Percentiles rank a stretch among this genome's conserved stretches.
These are phyloP conservation scores for Solanum rostratum DNA, from an alignment of 257 asterid genomes.

Conservation along the genomic window DNA sequence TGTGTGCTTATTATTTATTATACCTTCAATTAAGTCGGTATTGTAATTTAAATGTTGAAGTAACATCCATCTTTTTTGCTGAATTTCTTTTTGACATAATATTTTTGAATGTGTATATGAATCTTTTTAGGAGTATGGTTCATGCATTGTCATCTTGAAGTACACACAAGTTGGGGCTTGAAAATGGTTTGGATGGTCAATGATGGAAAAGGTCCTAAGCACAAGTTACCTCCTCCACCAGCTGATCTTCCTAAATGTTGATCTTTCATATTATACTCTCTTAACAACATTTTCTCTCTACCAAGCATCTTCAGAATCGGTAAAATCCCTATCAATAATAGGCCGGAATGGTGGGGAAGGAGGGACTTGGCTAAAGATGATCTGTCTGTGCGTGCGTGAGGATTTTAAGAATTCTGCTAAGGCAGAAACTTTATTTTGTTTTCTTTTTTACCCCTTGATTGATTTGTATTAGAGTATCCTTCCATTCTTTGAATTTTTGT, in stretches of 20 bases:
- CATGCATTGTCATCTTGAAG: conserved; percentile 71
- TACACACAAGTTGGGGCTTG: conserved; percentile 70
- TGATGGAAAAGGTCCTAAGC: conserved; percentile 42
- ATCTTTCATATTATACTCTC: neutral
- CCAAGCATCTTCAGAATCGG: too few relatives aligned
- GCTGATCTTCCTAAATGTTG: conserved; percentile 67
- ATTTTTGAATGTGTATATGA: neutral
- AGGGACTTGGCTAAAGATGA: too few relatives aligned
- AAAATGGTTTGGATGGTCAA: conserved; percentile 62
- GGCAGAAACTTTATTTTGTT: neutral
- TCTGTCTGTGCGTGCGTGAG: too few relatives aligned
- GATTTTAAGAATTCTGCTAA: too few relatives aligned
- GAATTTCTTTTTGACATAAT: neutral
- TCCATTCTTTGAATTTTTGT: neutral
- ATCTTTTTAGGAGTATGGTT: conserved; percentile 46
- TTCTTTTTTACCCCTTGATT: neutral
- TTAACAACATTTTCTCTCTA: neutral
- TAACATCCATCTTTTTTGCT: too few relatives aligned
- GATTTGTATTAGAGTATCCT: neutral
- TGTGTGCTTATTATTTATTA: too few relatives aligned
- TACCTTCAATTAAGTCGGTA: too few relatives aligned
- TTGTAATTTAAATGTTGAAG: too few relatives aligned
- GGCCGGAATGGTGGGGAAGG: too few relatives aligned
- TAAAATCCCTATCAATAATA: too few relatives aligned
- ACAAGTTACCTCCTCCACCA: conserved; percentile 63